These are phyloP conservation scores for Boechera stricta DNA, from an alignment of 345 rosid genomes.

Conservation along the genomic window DNA sequence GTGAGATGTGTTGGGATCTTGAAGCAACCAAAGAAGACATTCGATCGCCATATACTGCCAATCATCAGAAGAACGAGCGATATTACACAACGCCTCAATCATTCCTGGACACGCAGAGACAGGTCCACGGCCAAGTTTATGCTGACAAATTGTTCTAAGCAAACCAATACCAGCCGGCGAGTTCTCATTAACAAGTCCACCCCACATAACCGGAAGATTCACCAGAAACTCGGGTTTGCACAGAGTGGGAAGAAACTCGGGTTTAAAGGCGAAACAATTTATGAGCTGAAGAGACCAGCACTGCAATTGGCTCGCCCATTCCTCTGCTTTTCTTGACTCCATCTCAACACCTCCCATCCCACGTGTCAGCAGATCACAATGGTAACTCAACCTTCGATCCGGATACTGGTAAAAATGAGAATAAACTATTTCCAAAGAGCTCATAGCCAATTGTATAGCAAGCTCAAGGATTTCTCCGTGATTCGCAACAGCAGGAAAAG, in stretches of 20 bases:
- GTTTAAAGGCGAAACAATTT: slow-evolving; percentile 98
- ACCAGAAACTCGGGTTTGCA: slow-evolving; percentile 92
- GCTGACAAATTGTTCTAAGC: slow-evolving; percentile 92
- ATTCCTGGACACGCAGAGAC: slow-evolving; percentile 86
- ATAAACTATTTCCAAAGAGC: slow-evolving; percentile 95
- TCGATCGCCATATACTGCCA: slow-evolving; percentile 99
- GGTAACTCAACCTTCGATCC: slow-evolving; percentile 85
- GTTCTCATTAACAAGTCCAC: slow-evolving; percentile 98
- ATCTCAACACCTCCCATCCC: slow-evolving; percentile 99
- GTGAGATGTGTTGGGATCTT: slow-evolving; percentile 84
- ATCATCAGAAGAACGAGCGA: slow-evolving; percentile 97
- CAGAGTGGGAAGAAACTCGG: slow-evolving; percentile 90
- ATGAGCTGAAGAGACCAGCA: slow-evolving; percentile 99
- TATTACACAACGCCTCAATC: slow-evolving; percentile 85
- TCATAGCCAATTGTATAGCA: slow-evolving; percentile 86
- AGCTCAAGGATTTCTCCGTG: slow-evolving; percentile 92
- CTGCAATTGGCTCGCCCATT: slow-evolving; percentile 98
- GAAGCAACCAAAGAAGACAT: slow-evolving; percentile 97
- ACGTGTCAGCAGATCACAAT: slow-evolving; percentile 95
- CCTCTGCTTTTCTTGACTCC: slow-evolving; percentile 99
- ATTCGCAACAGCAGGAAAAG: slow-evolving; percentile 78
- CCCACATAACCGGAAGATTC: slow-evolving; percentile 98
- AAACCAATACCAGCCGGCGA: slow-evolving; percentile 99
- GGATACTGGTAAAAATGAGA: slow-evolving; percentile 90
- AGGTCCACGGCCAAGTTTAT: slow-evolving; percentile 92